A percentile compares a stretch with the other conserved stretches of the same genome.
phyloP scores from a whole-genome alignment of 139 green algal species.

The Coelastrella sp. region DNA sequence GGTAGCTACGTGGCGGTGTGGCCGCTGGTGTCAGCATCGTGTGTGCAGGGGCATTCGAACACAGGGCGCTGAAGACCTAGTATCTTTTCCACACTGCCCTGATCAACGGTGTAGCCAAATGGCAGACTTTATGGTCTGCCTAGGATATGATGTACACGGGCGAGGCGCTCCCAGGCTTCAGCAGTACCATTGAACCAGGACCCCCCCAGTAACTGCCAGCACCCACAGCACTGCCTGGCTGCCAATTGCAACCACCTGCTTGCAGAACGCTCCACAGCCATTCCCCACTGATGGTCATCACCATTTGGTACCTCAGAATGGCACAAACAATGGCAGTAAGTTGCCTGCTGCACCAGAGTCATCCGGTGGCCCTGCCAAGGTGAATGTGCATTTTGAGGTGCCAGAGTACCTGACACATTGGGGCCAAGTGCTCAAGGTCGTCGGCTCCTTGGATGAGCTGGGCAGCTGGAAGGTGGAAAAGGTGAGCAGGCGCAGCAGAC shows the following conservation, averaged over 20 bases:
- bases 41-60: neutral
- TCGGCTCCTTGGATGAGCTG: constrained; percentile 43
- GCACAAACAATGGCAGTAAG: neutral
- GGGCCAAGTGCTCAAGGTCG: constrained; percentile 46
- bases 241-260: constrained; percentile 1
- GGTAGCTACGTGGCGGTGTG: neutral
- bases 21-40: constrained; percentile 1
- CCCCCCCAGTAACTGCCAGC: neutral
- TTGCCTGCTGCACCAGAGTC: neutral
- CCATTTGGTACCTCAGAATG: constrained; percentile 17
- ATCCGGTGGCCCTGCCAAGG: neutral
- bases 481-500: neutral
- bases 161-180: no score
- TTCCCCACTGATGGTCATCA: neutral
- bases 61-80: neutral
- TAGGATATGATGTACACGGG: no score
- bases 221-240: neutral
- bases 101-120: no score
- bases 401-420: constrained; percentile 43
- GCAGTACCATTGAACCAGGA: no score
- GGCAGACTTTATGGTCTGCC: no score
- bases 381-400: constrained; percentile 47
- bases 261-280: neutral
- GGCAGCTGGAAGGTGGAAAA: constrained; percentile 46
- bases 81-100: neutral